Base-by-base conservation (phyloP, 768 basidiomycete species). In the Grammothele lineata region DNA sequence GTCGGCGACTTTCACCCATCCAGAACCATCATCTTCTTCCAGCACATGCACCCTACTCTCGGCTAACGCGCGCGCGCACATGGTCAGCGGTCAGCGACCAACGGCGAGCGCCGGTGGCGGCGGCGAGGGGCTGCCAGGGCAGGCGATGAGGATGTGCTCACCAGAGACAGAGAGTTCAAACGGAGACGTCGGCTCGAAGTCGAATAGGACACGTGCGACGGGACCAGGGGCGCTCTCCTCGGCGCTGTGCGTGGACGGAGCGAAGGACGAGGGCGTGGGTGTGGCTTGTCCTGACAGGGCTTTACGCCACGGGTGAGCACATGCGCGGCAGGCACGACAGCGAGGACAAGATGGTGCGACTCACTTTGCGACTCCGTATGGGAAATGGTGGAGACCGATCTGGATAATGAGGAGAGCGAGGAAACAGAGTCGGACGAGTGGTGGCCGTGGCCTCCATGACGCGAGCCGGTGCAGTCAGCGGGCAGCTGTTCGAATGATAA, bases 11-110 rank as follows among this genome's bases (percentile, higher is more conserved):
- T 92, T 92, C 10, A 86, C 77, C 90, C 89, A 92, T 2, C 89
- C 89, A 14, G 87, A 88, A 10, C 87, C 88, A 56, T 91, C 90
- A 50, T 92, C 88, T 50, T 81, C 77, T 60, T 92, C 89, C 17
- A 88, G 60, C 32, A 93, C 71, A 47, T 73, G 72, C 14, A 94
- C 83, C 4, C 60, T 63, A 32, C 68, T 62, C 22, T 85, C 87
- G 67, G 87, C 88, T 85, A 62, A 36, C 14, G 27, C 27, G 27
- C 14, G 55, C 23, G 27, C 35, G 3, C n/a, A 39, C 34, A 35
- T 23, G 32, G 24, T 43, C 27, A 47, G 19, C 18, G 35, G n/a
- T n/a, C n/a, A n/a, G n/a, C n/a, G n/a, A n/a, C n/a, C n/a, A n/a
- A n/a, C n/a, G 26, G 36, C 21, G n/a, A n/a, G n/a, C n/a, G n/a